Percentiles rank a stretch among this genome's conserved stretches.
These are phyloP conservation scores for Penicillium decumbens DNA, from an alignment of 2,329 filamentous ascomycete species.

Conservation along the genomic window DNA sequence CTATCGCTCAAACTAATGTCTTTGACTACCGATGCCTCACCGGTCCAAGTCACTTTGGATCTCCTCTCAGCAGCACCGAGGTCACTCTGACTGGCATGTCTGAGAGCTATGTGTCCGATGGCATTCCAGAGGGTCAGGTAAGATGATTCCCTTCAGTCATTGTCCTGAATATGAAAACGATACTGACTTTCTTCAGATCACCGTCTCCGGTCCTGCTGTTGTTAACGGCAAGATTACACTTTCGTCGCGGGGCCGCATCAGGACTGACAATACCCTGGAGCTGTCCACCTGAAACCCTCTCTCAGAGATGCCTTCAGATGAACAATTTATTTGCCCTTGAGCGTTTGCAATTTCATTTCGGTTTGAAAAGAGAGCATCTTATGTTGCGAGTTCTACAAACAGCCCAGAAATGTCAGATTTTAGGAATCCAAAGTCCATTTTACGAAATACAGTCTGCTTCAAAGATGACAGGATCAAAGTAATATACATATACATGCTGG, in stretches of 20 bases:
- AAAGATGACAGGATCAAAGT: constrained; percentile 16
- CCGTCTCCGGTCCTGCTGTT: constrained; percentile 69
- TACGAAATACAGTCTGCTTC: constrained; percentile 20
- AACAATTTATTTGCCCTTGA: not conserved
- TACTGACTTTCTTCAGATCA: constrained; percentile 50
- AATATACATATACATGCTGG: constrained; percentile 24
- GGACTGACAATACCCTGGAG: constrained; percentile 68
- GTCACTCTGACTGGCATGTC: constrained; percentile 55
- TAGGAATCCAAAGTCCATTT: constrained; percentile 4
- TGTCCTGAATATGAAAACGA: no score
- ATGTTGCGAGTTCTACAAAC: not conserved
- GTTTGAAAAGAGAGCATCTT: not conserved
- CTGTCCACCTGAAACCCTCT: constrained; percentile 28
- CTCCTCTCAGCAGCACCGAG: constrained; percentile 75
- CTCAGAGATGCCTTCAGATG: not conserved
- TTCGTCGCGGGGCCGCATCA: constrained; percentile 61
- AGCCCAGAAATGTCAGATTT: not conserved
- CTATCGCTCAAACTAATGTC: constrained; percentile 78
- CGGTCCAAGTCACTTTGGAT: constrained; percentile 67
- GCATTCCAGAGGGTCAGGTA: constrained; percentile 58
- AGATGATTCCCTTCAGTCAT: constrained; percentile 22
- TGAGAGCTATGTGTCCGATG: constrained; percentile 30
- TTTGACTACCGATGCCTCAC: constrained; percentile 70
- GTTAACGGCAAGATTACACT: constrained; percentile 61
- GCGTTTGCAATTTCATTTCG: constrained; percentile 1